Evolutionary conservation across 805 yeast genomes (phyloP).

Genomic region (Yamadazyma phyllophila): DNA sequence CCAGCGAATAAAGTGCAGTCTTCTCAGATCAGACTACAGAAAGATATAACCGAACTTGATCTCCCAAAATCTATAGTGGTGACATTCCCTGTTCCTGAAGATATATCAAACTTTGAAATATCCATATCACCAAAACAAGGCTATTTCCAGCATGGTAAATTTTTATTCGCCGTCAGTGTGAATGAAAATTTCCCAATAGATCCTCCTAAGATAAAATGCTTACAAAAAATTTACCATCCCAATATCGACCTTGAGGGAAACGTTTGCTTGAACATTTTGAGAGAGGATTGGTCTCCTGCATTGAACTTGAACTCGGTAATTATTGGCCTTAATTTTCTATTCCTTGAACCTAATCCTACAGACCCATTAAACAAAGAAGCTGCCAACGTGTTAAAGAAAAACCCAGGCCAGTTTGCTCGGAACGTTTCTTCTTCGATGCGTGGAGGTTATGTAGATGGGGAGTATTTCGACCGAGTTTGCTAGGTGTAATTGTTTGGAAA

Average conservation of each 20-base stretch:
- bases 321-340: constrained; percentile 81
- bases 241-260: constrained; percentile 89
- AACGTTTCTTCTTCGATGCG: constrained; percentile 64
- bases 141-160: constrained; percentile 63
- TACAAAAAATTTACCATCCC: constrained; percentile 82
- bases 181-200: constrained; percentile 83
- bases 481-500: neutral
- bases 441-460: constrained; percentile 64
- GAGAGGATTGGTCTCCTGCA: constrained; percentile 98
- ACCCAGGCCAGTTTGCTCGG: constrained; percentile 44
- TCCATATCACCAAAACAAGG: constrained; percentile 69
- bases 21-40: constrained; percentile 74
- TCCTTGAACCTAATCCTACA: constrained; percentile 85
- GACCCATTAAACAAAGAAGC: constrained; percentile 95
- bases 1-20: constrained; percentile 36
- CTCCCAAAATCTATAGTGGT: constrained; percentile 57
- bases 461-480: constrained; percentile 59
- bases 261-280: constrained; percentile 82
- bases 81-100: constrained; percentile 49
- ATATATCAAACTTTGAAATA: constrained; percentile 62
- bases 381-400: constrained; percentile 51
- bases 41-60: constrained; percentile 69
- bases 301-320: constrained; percentile 76
- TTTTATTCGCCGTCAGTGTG: constrained; percentile 64
- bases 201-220: constrained; percentile 80